phyloP scores from a whole-genome alignment of 768 basidiomycete species.

The Calocera viscosa region DNA sequence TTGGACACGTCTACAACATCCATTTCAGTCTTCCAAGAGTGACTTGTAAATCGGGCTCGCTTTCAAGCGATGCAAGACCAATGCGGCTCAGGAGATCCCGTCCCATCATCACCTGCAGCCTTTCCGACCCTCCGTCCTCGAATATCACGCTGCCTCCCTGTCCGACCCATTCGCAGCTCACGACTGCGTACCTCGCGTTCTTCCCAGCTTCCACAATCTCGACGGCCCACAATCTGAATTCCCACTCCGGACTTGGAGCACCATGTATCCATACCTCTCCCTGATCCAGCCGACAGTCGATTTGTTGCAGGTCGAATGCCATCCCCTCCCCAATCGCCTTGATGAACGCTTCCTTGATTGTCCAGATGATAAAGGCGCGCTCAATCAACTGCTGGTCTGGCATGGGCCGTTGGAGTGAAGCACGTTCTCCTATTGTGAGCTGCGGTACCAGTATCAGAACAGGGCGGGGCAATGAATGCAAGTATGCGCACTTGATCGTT shows the following conservation, averaged over 20 bases:
- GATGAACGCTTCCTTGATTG: conserved; percentile 82
- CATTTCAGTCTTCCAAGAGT: not conserved
- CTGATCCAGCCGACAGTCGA: conserved; percentile 50
- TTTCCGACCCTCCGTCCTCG: not conserved
- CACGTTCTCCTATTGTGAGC: not conserved
- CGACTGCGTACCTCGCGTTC: not conserved
- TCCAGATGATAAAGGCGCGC: conserved; percentile 73
- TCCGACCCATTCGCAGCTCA: conserved; percentile 1
- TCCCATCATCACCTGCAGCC: not conserved
- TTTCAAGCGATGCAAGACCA: not conserved
- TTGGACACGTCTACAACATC: not conserved
- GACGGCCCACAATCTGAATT: not conserved
- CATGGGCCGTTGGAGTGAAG: not conserved
- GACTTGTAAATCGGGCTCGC: not conserved
- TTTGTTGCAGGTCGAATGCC: conserved; percentile 65
- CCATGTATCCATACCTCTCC: conserved; percentile 7
- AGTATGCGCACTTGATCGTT: conserved; percentile 46
- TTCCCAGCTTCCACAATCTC: not conserved
- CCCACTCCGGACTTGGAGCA: conserved; percentile 4
- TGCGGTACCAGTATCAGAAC: not conserved
- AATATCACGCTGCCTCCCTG: not conserved
- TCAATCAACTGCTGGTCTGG: conserved; percentile 28
- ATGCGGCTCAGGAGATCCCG: not conserved
- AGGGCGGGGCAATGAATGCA: conserved; percentile 7
- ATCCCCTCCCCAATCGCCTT: conserved; percentile 76